These are phyloP conservation scores for Botrytis elliptica DNA, from an alignment of 2,329 filamentous ascomycete genomes.

Conservation along the genomic window DNA sequence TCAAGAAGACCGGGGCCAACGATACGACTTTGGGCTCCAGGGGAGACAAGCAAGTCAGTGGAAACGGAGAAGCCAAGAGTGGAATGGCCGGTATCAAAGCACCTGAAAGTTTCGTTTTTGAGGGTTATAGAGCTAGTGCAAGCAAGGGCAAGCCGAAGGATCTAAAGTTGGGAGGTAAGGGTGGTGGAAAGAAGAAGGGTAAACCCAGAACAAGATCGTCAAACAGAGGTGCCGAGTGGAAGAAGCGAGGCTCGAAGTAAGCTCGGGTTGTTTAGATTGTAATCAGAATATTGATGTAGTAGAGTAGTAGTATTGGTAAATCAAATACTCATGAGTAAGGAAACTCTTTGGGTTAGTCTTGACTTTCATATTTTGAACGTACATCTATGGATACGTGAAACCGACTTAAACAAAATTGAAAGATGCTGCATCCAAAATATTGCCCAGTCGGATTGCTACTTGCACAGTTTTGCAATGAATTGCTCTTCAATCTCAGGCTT, in stretches of 20 bases:
- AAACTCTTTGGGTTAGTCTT: neutral
- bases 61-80: constrained; percentile 8
- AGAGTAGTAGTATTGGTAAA: neutral
- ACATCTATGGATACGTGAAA: neutral
- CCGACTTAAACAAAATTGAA: neutral
- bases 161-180: constrained; percentile 57
- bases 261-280: constrained; percentile 11
- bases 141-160: constrained; percentile 64
- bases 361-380: neutral
- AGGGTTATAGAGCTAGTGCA: constrained; percentile 71
- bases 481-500: neutral
- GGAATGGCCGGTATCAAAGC: constrained; percentile 43
- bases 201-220: constrained; percentile 42
- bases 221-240: constrained; percentile 40
- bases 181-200: constrained; percentile 51
- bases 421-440: neutral
- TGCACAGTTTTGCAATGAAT: neutral
- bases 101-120: constrained; percentile 75
- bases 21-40: constrained; percentile 30
- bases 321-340: neutral
- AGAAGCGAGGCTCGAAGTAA: constrained; percentile 42
- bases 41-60: constrained; percentile 22
- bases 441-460: neutral
- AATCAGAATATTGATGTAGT: constrained; percentile 3
- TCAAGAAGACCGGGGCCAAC: constrained; percentile 38